Percentiles rank a stretch among this genome's conserved stretches.
phyloP scores from a whole-genome alignment of 2,329 filamentous ascomycete species.

The Cryphonectria japonica region DNA sequence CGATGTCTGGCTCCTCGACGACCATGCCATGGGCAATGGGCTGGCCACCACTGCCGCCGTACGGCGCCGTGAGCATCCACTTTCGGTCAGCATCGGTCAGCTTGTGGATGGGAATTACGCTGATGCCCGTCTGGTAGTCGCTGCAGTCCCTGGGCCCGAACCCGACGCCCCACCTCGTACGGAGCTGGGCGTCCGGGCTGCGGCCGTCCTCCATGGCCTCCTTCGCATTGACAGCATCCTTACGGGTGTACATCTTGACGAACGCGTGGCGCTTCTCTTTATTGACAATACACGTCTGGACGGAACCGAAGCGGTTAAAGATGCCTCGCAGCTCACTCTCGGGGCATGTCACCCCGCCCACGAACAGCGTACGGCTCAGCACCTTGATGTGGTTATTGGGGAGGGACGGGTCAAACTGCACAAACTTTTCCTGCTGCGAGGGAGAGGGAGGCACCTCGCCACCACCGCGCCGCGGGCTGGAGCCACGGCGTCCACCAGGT shows the following conservation, averaged over 20 bases:
- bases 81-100: constrained; percentile 96
- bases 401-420: constrained; percentile 77
- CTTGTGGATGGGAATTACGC: constrained; percentile 87
- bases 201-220: constrained; percentile 83
- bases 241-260: constrained; percentile 94
- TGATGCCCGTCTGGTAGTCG: constrained; percentile 90
- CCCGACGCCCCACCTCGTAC: constrained; percentile 96
- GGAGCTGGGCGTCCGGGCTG: constrained; percentile 71
- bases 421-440: constrained; percentile 65
- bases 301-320: constrained; percentile 80
- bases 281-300: constrained; percentile 98
- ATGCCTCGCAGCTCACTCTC: constrained; percentile 81
- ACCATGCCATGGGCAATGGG: constrained; percentile 81
- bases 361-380: constrained; percentile 91
- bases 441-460: constrained; percentile 36
- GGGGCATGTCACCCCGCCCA: constrained; percentile 87
- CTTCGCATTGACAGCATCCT: constrained; percentile 82
- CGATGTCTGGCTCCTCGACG: constrained; percentile 96
- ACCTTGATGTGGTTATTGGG: constrained; percentile 85
- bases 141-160: constrained; percentile 97
- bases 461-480: constrained; percentile 52
- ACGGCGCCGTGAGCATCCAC: constrained; percentile 94
- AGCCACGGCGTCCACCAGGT: constrained; percentile 66
- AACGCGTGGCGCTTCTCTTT: constrained; percentile 98
- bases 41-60: constrained; percentile 85